Evolutionary conservation across 139 green algal species (phyloP).

Genomic region (Coccomyxa sp.): DNA sequence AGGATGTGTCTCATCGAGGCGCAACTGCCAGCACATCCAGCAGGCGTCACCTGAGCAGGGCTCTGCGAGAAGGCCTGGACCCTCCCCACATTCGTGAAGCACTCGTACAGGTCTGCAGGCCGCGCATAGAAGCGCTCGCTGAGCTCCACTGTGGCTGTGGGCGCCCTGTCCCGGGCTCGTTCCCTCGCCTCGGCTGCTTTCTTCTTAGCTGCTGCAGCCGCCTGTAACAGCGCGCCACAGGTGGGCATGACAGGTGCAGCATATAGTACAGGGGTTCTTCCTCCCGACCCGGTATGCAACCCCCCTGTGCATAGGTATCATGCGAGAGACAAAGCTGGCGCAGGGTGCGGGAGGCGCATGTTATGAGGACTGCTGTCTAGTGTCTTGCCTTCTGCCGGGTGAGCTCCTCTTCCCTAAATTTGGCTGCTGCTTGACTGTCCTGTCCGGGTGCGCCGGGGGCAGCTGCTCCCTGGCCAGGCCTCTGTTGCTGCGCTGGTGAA

Average conservation of each 20-base stretch:
- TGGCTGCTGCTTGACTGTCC: no score
- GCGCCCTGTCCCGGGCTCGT: neutral
- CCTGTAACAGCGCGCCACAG: neutral
- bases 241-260: neutral
- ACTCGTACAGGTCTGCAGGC: constrained; percentile 73
- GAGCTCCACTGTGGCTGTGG: constrained; percentile 44
- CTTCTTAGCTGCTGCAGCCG: constrained; percentile 3
- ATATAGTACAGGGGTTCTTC: no score
- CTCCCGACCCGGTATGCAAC: no score
- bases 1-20: neutral
- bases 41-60: constrained; percentile 28
- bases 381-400: no score
- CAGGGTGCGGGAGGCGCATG: no score
- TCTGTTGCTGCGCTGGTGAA: neutral
- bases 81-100: constrained; percentile 59
- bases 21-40: neutral
- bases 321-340: no score
- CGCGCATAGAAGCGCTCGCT: constrained; percentile 66
- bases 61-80: constrained; percentile 60
- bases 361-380: no score
- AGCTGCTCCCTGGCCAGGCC: no score
- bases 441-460: no score
- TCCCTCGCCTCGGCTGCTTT: neutral
- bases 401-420: no score
- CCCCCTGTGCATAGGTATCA: no score